These are phyloP conservation scores for Kitagawia praeruptora DNA, from an alignment of 129 eudicot species.

Conservation along the genomic window DNA sequence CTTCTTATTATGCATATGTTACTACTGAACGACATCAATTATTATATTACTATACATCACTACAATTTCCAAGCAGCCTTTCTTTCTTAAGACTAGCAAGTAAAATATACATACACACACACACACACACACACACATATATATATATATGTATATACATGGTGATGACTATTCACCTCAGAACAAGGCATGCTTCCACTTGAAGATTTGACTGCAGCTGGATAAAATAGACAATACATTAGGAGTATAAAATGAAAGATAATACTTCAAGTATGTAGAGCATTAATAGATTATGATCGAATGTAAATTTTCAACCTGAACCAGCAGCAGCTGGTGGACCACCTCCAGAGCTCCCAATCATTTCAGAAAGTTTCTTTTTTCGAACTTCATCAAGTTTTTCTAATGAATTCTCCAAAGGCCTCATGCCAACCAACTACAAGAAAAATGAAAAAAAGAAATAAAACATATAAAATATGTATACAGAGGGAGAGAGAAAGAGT, in stretches of 20 bases:
- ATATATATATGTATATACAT: neutral
- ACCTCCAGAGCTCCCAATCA: constrained; percentile 84
- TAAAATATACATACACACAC: no score
- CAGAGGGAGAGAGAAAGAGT: neutral
- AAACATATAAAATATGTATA: neutral
- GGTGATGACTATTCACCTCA: constrained; percentile 38
- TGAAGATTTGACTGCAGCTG: constrained; percentile 44
- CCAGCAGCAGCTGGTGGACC: constrained; percentile 40
- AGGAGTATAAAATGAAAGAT: constrained; percentile 5
- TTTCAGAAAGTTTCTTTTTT: constrained; percentile 82
- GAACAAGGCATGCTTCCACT: constrained; percentile 44
- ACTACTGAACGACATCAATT: neutral
- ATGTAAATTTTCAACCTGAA: constrained; percentile 40
- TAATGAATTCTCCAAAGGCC: constrained; percentile 93
- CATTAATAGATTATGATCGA: neutral
- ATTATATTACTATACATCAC: neutral
- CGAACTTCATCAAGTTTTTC: constrained; percentile 98
- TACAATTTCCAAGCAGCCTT: neutral
- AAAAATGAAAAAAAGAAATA: neutral
- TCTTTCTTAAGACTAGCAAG: neutral
- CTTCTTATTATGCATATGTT: no score
- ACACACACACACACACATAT: neutral
- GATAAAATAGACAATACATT: neutral
- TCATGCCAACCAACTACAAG: constrained; percentile 84
- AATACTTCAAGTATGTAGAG: neutral